Evolutionary conservation across 1,284 basidiomycete species (phyloP), one percentile per base, ranked within the genome.

Genomic region (Cystobasidium sp.): DNA sequence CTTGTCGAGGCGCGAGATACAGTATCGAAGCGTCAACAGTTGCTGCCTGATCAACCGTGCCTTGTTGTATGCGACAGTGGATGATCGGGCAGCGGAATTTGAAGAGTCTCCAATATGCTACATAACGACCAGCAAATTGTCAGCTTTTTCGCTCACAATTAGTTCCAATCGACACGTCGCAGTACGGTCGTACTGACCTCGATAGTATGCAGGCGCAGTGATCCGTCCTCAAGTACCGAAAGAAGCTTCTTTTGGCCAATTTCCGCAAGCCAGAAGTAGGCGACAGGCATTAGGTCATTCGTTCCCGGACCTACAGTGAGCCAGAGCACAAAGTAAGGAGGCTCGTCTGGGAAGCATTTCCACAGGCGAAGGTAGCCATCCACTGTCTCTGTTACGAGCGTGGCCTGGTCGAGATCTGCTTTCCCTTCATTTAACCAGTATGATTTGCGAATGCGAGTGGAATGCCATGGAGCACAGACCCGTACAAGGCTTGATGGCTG

Each of bases 271-370:
- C 80, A 82, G 74, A 31, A 77, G 80, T 73, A 62, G 68, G 68
- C 8, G 62, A 20, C 14, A 51, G 72, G 39, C 37, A 74, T 43
- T 55, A 64, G 22, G 58, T 58, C 39, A 4, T 14, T 55, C 87
- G 86, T 78, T 85, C 88, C 2, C 88, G 81, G 79, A 92, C 89
- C 59, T 8, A 93, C 81, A 1, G 90, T 86, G 14, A 89, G 88
- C 81, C 93, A 92, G 7, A 96, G 86, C 81, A 95, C 93, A 65
- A 97, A 87, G 80, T 89, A 87, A 77, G 90, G 87, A 14, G 93
- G 92, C 37, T 90, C 88, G 82, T 97, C 94, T 31, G 97, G 84
- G 20, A 97, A 91, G 4, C 93, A 91, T 37, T 91, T 85, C 82
- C 93, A 96, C 79, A 97, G 88, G 31, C 93, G 89, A 43, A 95